Evolutionary conservation across 2,329 filamentous ascomycete genomes (phyloP), one percentile per base, ranked within the genome.

Genomic region (Colletotrichum euphorbiae): DNA sequence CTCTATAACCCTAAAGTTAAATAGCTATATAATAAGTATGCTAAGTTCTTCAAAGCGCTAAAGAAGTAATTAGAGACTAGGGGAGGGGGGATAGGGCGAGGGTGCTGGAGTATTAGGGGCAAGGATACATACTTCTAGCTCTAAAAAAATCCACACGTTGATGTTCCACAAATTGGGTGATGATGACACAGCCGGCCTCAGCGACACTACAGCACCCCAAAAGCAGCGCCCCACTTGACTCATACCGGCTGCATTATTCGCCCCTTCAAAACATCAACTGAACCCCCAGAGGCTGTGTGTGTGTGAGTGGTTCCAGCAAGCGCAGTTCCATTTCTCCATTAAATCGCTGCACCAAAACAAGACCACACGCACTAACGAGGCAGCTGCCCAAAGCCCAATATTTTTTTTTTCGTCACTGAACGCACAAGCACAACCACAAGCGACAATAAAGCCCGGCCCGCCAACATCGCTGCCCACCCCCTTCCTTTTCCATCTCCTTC

Each of bases 391-490:
- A 65, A 60, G 45, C 57, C 58, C 58, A n/a, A n/a, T n/a, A 42
- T 51, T 28, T 58, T 50, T 57, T 28, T 28, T 36, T 38, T 8
- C 11, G 36, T 38, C 36, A 12, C 36, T 38, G 11, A 38, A 28
- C 28, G 28, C 28, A 28, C 28, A 28, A 28, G 28, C 36, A 12
- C 12, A 38, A n/a, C 33, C 43, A 43, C 15, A 21, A 42, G 65
- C 67, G 67, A 67, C 62, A 67, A 69, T 68, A 70, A 70, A 70
- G 67, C 61, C 48, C 24, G 48, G 5, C 48, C 48, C 54, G 45
- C 40, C 64, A 50, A 48, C 61, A 69, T 63, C 51, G 63, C 43
- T 38, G 19, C 55, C 64, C 48, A 63, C 57, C 48, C 46, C 24
- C 45, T 36, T 21, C 42, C 66, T 52, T 42, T 62, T 48, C 45